Percentiles rank a stretch among this genome's conserved stretches.
Conservation (phyloP, 2,329 filamentous ascomycete species). For the Cladophialophora yegresii region DNA sequence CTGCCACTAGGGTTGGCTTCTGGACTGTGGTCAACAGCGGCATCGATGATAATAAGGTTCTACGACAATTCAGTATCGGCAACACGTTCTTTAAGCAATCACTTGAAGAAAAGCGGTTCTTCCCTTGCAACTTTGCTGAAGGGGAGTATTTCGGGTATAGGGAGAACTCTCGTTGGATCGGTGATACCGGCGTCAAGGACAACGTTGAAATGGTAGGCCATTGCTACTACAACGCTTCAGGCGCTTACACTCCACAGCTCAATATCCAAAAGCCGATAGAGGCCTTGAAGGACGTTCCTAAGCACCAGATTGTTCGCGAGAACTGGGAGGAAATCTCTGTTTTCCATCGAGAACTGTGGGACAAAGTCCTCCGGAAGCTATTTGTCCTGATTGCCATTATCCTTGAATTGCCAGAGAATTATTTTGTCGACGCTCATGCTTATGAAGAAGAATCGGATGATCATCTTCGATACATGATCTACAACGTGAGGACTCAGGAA, state of each 20-base stretch:
- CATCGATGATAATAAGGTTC: constrained; percentile 37
- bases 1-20: constrained; percentile 45
- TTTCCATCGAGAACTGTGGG: constrained; percentile 39
- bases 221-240: background rate
- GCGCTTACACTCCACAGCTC: constrained; percentile 33
- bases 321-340: constrained; percentile 38
- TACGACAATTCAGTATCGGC: constrained; percentile 39
- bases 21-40: constrained; percentile 37
- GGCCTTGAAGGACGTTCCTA: constrained; percentile 37
- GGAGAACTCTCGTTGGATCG: constrained; percentile 43
- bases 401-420: constrained; percentile 60
- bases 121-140: constrained; percentile 42
- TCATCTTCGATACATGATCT: constrained; percentile 63
- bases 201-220: constrained; percentile 42
- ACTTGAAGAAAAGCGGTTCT: constrained; percentile 58
- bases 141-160: constrained; percentile 42
- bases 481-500: constrained; percentile 52
- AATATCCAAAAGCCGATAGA: constrained; percentile 41
- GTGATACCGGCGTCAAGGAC: constrained; percentile 44
- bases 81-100: constrained; percentile 44
- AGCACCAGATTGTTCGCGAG: constrained; percentile 37
- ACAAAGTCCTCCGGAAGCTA: constrained; percentile 37
- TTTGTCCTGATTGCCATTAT: constrained; percentile 31
- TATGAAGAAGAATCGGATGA: constrained; percentile 61
- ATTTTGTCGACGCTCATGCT: constrained; percentile 57